Evolutionary conservation across 768 basidiomycete species (phyloP), one percentile per base, ranked within the genome.

Genomic region (Naganishia kalamii): DNA sequence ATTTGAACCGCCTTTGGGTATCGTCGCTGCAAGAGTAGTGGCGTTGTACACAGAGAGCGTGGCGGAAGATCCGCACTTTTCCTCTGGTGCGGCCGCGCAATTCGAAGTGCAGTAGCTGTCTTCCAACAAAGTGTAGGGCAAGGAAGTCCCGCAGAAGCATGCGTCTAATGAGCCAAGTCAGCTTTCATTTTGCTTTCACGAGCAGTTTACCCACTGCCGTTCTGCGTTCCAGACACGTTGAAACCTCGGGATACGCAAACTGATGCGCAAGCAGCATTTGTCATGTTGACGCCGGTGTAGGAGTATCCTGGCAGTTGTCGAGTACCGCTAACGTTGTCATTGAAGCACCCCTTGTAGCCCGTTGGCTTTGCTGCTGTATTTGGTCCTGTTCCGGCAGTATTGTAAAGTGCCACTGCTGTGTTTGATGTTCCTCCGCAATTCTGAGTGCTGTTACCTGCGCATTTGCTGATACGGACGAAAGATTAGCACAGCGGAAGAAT

Each of bases 271-370:
- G 5, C 15, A 29, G 49, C 17, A 50, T 50, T 50, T 15, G 49
- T 27, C 49, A 50, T 50, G 17, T 50, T 50, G 23, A 30, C 15
- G 27, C 29, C 30, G 17, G 49, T 50, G 27, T 30, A 50, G 23
- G 49, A 27, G 49, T 50, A 50, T 6, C 27, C 27, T 6, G 49
- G 27, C 30, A 50, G 30, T 50, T 50, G 49, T 17, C 49, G 49
- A 8, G 10, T 40, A 50, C 27, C 29, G 29, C 29, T 30, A 15
- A 17, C 27, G 49, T 50, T 50, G 17, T 50, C 49, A 19, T 50
- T 50, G 49, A 50, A 50, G 49, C 49, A 50, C 30, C 49, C 49
- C 25, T 50, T 25, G 49, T 50, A 50, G 4, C 49, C 49, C 13
- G 29, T 3, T 47, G 11, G 7, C 8, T 7, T 21, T 21, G 46